phyloP scores from a whole-genome alignment of 441 rosid genomes.

The Flueggea neowawraea region DNA sequence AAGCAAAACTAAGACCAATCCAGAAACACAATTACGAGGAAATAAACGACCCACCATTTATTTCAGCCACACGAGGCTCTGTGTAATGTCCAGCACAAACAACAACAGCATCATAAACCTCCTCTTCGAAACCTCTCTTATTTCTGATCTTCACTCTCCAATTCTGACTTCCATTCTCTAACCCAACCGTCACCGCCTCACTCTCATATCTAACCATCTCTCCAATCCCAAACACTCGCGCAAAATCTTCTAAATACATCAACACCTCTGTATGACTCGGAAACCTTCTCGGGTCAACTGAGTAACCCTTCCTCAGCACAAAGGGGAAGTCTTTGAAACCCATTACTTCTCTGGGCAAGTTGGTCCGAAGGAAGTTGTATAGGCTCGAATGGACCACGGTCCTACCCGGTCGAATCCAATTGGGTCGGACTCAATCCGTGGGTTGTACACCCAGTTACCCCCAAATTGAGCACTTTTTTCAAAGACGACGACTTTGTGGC shows the following conservation, averaged over 20 bases:
- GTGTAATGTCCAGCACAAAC: constrained; percentile 79
- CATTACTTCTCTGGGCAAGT: constrained; percentile 70
- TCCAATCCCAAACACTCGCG: constrained; percentile 52
- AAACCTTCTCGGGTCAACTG: constrained; percentile 60
- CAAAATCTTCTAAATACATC: constrained; percentile 59
- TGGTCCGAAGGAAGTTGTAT: constrained; percentile 69
- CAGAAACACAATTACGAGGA: too few species aligned
- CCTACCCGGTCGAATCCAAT: constrained; percentile 49
- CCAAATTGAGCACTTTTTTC: constrained; percentile 47
- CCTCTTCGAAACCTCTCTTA: constrained; percentile 31
- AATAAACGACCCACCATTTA: constrained; percentile 42
- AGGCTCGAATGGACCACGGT: constrained; percentile 57
- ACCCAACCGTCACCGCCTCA: constrained; percentile 49
- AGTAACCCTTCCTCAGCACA: constrained; percentile 25
- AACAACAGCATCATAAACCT: constrained; percentile 79
- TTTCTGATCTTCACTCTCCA: constrained; percentile 51
- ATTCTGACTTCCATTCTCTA: constrained; percentile 26
- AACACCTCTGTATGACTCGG: constrained; percentile 79
- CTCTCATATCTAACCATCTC: constrained; percentile 63
- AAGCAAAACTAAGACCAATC: not conserved
- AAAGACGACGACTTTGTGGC: constrained; percentile 50
- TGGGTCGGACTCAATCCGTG: constrained; percentile 45
- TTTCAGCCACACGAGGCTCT: constrained; percentile 65
- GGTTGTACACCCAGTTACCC: constrained; percentile 66
- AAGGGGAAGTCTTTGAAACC: constrained; percentile 72